A percentile compares a stretch with the other conserved stretches of the same genome.
phyloP scores from a whole-genome alignment of 2,329 filamentous ascomycete genomes.

The Colletotrichum magnum region DNA sequence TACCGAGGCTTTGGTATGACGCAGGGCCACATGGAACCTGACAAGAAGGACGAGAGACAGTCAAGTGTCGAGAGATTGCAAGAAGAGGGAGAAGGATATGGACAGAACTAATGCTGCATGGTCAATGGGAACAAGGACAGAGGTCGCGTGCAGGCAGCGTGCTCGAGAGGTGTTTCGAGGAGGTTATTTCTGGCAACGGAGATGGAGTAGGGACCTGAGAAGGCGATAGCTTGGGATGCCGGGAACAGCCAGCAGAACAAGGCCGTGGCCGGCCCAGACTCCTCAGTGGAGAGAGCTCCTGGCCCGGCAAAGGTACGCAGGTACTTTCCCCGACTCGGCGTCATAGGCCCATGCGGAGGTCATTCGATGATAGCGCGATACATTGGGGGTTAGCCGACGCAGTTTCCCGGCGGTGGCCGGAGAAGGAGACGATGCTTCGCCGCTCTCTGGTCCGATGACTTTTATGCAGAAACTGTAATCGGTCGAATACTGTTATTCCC shows the following conservation, averaged over 20 bases:
- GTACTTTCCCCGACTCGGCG: constrained; percentile 35
- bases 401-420: constrained; percentile 28
- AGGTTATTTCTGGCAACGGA: constrained; percentile 39
- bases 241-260: constrained; percentile 33
- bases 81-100: constrained; percentile 1
- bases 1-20: constrained; percentile 43
- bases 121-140: constrained; percentile 22
- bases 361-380: constrained; percentile 39
- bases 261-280: constrained; percentile 11
- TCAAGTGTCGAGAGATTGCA: constrained; percentile 11
- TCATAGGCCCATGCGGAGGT: constrained; percentile 36
- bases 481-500: background rate
- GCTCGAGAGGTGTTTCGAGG: constrained; percentile 30
- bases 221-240: constrained; percentile 31
- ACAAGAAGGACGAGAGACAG: constrained; percentile 13
- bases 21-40: constrained; percentile 42
- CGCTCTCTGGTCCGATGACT: constrained; percentile 21
- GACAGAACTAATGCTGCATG: constrained; percentile 31
- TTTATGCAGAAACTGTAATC: background rate
- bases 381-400: constrained; percentile 19
- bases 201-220: constrained; percentile 27
- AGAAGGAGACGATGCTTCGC: constrained; percentile 2
- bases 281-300: constrained; percentile 31
- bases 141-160: constrained; percentile 34
- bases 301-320: constrained; percentile 32